A percentile compares a stretch with the other conserved stretches of the same genome.
Evolutionary conservation across 768 basidiomycete genomes (phyloP).

Genomic region (Tephrocybe sp.): DNA sequence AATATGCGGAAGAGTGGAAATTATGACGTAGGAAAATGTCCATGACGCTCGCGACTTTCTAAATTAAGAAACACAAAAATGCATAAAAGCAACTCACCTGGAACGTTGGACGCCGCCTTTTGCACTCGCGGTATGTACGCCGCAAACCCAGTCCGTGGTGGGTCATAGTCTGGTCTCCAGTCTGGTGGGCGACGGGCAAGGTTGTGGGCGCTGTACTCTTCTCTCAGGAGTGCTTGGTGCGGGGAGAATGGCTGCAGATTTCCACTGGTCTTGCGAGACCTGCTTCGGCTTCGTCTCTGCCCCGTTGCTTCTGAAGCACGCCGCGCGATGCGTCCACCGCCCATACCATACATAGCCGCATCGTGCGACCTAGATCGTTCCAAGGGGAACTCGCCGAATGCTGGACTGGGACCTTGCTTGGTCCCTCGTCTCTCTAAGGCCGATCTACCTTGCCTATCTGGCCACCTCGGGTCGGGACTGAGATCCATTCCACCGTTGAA

Average conservation of each 20-base stretch:
- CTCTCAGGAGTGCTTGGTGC: slow-evolving; percentile 15
- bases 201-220: slow-evolving; percentile 32
- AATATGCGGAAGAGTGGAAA: not conserved
- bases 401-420: slow-evolving; percentile 16
- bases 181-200: slow-evolving; percentile 40
- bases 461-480: not conserved
- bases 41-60: too few relatives aligned
- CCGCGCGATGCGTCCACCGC: slow-evolving; percentile 11
- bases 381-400: slow-evolving; percentile 4
- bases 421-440: slow-evolving; percentile 3
- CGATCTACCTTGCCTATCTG: not conserved
- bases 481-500: slow-evolving; percentile 17
- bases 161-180: slow-evolving; percentile 43
- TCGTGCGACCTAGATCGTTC: slow-evolving; percentile 20
- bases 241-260: slow-evolving; percentile 21
- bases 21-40: not conserved
- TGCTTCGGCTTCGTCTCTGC: slow-evolving; percentile 1
- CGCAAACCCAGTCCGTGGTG: slow-evolving; percentile 23
- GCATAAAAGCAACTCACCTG: slow-evolving; percentile 24
- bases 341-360: not conserved
- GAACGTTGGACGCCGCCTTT: slow-evolving; percentile 30
- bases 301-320: slow-evolving; percentile 12
- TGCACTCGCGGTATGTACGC: slow-evolving; percentile 26
- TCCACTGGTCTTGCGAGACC: not conserved
- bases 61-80: not conserved